A percentile compares a stretch with the other conserved stretches of the same genome.
Conservation (phyloP, 331 rosid species). For the Rhamnella rubrinervis region DNA sequence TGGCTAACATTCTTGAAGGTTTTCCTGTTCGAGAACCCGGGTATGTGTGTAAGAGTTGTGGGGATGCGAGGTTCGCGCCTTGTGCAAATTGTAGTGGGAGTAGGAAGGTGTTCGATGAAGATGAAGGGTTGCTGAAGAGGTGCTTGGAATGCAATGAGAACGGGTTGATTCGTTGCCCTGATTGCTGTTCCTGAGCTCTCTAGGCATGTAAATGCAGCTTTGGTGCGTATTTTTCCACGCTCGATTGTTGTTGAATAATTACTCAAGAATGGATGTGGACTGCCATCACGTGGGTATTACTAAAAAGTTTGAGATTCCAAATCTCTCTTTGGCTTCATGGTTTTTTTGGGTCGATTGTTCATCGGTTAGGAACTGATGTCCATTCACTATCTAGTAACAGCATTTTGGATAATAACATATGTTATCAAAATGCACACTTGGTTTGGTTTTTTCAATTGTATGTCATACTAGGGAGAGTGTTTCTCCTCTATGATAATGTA, state of each 20-base stretch:
- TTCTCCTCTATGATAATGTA: constrained; percentile 46
- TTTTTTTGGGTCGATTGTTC: constrained; percentile 37
- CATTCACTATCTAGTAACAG: constrained; percentile 36
- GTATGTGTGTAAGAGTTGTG: constrained; percentile 65
- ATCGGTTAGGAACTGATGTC: constrained; percentile 43
- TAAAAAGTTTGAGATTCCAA: constrained; percentile 23
- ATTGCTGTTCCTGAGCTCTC: constrained; percentile 53
- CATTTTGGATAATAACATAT: constrained; percentile 39
- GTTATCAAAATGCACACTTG: constrained; percentile 32
- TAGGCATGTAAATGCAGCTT: neutral
- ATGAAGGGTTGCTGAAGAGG: constrained; percentile 57
- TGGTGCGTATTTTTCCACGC: constrained; percentile 31
- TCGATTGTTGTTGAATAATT: constrained; percentile 40
- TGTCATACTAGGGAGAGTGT: constrained; percentile 23
- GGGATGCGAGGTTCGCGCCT: constrained; percentile 78
- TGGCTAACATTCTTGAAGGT: constrained; percentile 68
- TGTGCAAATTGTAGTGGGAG: constrained; percentile 82
- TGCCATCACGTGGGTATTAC: neutral
- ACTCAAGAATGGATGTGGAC: constrained; percentile 21
- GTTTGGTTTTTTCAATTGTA: constrained; percentile 28
- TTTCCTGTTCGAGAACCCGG: constrained; percentile 65
- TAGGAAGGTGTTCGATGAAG: constrained; percentile 79
- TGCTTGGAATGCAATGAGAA: constrained; percentile 89
- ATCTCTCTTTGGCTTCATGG: constrained; percentile 32
- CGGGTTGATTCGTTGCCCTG: constrained; percentile 71